Conservation (phyloP, 2,329 filamentous ascomycete genomes). For the Colletotrichum sp. region DNA sequence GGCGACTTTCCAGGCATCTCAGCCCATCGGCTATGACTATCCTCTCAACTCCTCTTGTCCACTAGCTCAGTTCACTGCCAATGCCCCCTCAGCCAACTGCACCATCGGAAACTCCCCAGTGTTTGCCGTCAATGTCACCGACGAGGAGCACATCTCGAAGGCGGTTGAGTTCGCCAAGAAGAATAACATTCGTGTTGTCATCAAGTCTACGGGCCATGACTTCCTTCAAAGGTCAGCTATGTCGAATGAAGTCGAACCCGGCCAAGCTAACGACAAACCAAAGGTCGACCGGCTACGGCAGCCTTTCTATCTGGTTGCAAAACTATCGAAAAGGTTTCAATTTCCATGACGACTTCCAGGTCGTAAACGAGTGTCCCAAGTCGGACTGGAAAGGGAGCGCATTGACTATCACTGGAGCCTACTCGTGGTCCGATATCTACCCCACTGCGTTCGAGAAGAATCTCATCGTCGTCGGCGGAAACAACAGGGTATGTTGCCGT, state of each 20-base stretch:
- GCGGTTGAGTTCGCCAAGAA: constrained; percentile 35
- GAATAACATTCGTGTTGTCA: constrained; percentile 46
- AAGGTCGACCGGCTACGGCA: constrained; percentile 55
- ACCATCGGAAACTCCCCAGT: constrained; percentile 45
- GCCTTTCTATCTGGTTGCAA: constrained; percentile 37
- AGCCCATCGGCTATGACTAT: constrained; percentile 1
- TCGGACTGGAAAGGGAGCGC: constrained; percentile 41
- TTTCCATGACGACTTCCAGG: constrained; percentile 40
- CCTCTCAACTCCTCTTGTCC: background rate
- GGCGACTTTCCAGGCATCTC: background rate
- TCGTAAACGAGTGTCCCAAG: background rate
- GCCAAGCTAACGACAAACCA: background rate
- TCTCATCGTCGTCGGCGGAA: constrained; percentile 9
- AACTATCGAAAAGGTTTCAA: constrained; percentile 38
- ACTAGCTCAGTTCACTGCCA: background rate
- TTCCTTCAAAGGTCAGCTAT: constrained; percentile 7
- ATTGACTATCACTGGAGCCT: constrained; percentile 38
- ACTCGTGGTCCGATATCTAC: constrained; percentile 44
- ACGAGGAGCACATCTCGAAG: background rate
- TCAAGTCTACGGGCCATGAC: constrained; percentile 36
- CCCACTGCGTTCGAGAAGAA: constrained; percentile 34
- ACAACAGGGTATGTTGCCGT: background rate
- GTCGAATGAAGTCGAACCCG: background rate
- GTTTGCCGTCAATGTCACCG: background rate
- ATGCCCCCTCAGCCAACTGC: constrained; percentile 27